Percentiles rank a stretch among this genome's conserved stretches.
Evolutionary conservation across 805 yeast genomes (phyloP).

Genomic region (Metschnikowia orientalis): DNA sequence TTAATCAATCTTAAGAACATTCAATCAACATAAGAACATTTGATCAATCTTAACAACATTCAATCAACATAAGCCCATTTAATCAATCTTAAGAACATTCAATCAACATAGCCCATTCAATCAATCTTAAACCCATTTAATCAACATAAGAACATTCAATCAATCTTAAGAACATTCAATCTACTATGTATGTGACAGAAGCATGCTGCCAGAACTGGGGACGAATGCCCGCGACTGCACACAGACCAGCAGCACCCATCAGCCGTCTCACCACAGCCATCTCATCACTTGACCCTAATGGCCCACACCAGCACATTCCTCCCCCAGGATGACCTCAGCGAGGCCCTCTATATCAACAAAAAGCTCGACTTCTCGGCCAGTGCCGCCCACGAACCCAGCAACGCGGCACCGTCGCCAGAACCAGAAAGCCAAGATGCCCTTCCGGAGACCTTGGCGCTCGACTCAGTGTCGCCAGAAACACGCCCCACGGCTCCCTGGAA

Average conservation of each 20-base stretch:
- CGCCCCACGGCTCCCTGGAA: slow-evolving; percentile 46
- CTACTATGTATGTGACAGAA: too few species aligned
- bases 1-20: too few species aligned
- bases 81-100: too few species aligned
- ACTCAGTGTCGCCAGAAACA: not conserved
- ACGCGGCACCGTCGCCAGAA: not conserved
- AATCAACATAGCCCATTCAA: too few species aligned
- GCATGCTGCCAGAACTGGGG: too few species aligned
- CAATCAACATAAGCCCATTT: too few species aligned
- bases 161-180: too few species aligned
- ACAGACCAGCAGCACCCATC: slow-evolving; percentile 1
- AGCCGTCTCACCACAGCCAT: not conserved
- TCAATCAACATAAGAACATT: too few species aligned
- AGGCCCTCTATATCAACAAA: slow-evolving; percentile 27
- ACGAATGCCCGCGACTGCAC: slow-evolving; percentile 2
- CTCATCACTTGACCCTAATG: too few species aligned
- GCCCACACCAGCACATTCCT: slow-evolving; percentile 17
- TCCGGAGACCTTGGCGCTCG: not conserved
- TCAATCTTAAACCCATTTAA: not conserved
- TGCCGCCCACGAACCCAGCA: not conserved
- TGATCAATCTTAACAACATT: too few species aligned
- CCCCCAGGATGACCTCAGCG: slow-evolving; percentile 29
- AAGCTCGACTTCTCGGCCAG: slow-evolving; percentile 26
- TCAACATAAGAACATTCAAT: not conserved
- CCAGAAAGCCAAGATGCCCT: not conserved